phyloP scores from a whole-genome alignment of 1,139 yeast genomes.

The Fermentozyma sake region DNA sequence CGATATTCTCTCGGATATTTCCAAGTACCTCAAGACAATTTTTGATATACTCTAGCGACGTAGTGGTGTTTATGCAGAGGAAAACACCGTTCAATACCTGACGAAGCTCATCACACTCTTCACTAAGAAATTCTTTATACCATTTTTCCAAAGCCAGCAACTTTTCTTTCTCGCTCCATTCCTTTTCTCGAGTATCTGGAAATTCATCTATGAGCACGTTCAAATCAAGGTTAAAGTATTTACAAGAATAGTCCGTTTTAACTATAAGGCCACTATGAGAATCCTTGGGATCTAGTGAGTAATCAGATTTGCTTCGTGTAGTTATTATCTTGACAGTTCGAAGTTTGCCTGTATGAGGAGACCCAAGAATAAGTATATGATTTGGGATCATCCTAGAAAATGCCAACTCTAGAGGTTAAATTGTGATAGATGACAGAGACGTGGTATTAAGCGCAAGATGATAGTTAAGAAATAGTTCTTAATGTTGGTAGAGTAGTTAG shows the following conservation, averaged over 20 bases:
- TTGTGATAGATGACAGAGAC: no score
- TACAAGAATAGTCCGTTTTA: constrained; percentile 24
- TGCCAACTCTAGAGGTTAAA: no score
- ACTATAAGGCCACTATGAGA: constrained; percentile 37
- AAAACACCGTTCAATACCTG: constrained; percentile 37
- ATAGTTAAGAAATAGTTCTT: no score
- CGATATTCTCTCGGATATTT: constrained; percentile 21
- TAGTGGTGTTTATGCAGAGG: constrained; percentile 26
- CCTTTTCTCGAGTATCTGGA: constrained; percentile 18
- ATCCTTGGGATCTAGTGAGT: no score
- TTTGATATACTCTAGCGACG: constrained; percentile 11
- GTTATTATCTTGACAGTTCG: no score
- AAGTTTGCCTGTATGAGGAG: no score
- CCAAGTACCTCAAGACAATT: constrained; percentile 13
- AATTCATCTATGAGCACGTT: constrained; percentile 38
- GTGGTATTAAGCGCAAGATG: no score
- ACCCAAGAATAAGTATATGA: no score
- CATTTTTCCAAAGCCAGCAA: constrained; percentile 20
- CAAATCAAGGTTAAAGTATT: constrained; percentile 28
- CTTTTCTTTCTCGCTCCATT: constrained; percentile 5
- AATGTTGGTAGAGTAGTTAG: no score
- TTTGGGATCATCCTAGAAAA: no score
- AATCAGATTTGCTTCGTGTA: no score
- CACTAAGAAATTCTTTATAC: constrained; percentile 26
- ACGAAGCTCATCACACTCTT: constrained; percentile 33